Conservation (phyloP, 202 grass and related monocot species). For the Dendrocalamus latiflorus region DNA sequence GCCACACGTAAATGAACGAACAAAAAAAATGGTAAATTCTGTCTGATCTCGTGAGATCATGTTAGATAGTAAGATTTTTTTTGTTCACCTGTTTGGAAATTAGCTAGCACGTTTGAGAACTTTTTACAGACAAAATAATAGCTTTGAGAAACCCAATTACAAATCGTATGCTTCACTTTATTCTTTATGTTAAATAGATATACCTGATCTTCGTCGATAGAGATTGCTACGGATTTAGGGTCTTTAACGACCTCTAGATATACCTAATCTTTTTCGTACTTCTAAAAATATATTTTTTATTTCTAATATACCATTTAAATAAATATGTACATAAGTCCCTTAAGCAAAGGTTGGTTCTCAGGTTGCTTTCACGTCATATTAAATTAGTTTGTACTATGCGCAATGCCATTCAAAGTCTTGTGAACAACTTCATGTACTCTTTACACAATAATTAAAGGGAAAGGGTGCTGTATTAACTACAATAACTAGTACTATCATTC, state of each 20-base stretch:
- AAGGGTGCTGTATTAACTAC: not conserved
- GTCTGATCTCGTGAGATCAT: not conserved
- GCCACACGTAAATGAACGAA: not conserved
- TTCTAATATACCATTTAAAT: no score
- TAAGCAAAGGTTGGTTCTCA: not conserved
- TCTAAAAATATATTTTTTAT: no score
- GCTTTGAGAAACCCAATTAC: not conserved
- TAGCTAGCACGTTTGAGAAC: not conserved
- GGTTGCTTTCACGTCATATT: not conserved
- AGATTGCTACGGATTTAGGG: not conserved
- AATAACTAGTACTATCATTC: not conserved
- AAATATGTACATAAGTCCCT: no score
- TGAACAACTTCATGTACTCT: not conserved
- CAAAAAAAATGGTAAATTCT: not conserved
- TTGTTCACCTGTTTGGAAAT: not conserved
- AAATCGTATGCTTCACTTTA: not conserved
- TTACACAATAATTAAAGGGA: not conserved
- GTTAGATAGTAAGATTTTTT: not conserved
- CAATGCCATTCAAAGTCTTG: not conserved
- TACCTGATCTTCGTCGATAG: not conserved
- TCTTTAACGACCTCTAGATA: no score
- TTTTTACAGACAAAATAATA: not conserved
- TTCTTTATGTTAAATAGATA: not conserved
- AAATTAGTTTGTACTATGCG: not conserved
- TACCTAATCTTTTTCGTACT: no score